These are phyloP conservation scores for Phytophthora gonapodyides DNA, from an alignment of 352 stramenopile genomes.

Conservation along the genomic window DNA sequence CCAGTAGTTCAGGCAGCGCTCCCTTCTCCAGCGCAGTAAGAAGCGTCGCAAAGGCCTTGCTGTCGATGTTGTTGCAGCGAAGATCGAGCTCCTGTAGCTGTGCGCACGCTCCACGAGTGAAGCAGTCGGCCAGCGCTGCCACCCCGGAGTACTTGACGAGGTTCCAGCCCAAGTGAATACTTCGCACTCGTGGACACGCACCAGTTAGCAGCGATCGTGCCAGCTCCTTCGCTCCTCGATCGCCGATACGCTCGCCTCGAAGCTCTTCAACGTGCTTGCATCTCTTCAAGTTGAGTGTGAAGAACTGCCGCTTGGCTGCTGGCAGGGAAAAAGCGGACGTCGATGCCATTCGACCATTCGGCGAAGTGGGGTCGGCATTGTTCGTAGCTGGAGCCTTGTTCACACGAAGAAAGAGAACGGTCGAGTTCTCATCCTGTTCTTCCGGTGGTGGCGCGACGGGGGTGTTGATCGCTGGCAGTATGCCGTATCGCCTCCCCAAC, in stretches of 20 bases:
- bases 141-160: conserved; percentile 62
- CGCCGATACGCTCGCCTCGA: conserved; percentile 59
- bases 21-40: conserved; percentile 53
- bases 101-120: conserved; percentile 54
- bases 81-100: conserved; percentile 69
- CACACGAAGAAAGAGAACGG: conserved; percentile 52
- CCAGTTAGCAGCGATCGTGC: conserved; percentile 66
- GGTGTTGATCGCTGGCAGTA: conserved; percentile 63
- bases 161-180: conserved; percentile 70
- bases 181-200: conserved; percentile 61
- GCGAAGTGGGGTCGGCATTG: not conserved
- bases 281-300: conserved; percentile 74
- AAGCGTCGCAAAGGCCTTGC: conserved; percentile 40
- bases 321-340: not conserved
- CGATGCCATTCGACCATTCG: not conserved
- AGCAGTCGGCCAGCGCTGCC: conserved; percentile 54
- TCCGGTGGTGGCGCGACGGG: conserved; percentile 23
- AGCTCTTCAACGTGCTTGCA: conserved; percentile 75
- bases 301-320: conserved; percentile 54
- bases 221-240: conserved; percentile 58
- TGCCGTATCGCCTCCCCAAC: conserved; percentile 49
- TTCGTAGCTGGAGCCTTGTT: conserved; percentile 29
- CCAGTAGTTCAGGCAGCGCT: conserved; percentile 53
- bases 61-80: conserved; percentile 65
- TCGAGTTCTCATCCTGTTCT: conserved; percentile 66